Percentiles rank a stretch among this genome's conserved stretches.
These are phyloP conservation scores for Phlyctochytrium arcticum DNA, from an alignment of 192 early-diverging fungal species.

Conservation along the genomic window DNA sequence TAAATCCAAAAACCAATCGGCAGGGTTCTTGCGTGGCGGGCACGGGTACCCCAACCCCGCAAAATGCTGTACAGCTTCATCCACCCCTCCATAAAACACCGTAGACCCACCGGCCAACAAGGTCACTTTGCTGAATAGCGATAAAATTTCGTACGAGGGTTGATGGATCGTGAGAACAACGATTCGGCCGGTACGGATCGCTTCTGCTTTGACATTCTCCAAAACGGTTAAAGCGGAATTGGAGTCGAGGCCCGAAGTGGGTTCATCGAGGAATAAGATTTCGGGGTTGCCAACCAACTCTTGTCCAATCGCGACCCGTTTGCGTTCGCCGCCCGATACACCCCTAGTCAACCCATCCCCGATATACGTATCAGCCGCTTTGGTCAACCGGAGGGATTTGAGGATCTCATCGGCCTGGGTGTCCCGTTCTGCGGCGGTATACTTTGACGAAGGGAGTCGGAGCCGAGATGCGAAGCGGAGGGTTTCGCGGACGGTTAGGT, in stretches of 20 bases:
- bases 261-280: slow-evolving; percentile 85
- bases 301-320: slow-evolving; percentile 69
- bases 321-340: slow-evolving; percentile 64
- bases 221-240: slow-evolving; percentile 63
- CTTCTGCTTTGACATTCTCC: slow-evolving; percentile 59
- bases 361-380: slow-evolving; percentile 39
- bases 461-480: slow-evolving; percentile 35
- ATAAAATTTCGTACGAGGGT: slow-evolving; percentile 73
- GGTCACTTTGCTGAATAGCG: slow-evolving; percentile 73
- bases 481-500: slow-evolving; percentile 40
- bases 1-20: slow-evolving; percentile 46
- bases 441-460: slow-evolving; percentile 23
- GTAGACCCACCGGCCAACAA: slow-evolving; percentile 42
- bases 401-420: slow-evolving; percentile 30
- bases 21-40: slow-evolving; percentile 41
- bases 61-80: slow-evolving; percentile 34
- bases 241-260: slow-evolving; percentile 66
- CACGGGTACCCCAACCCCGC: slow-evolving; percentile 27
- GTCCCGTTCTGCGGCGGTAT: slow-evolving; percentile 18
- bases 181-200: slow-evolving; percentile 55
- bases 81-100: background rate
- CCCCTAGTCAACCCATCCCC: slow-evolving; percentile 55
- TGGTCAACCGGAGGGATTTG: slow-evolving; percentile 30
- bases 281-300: slow-evolving; percentile 81
- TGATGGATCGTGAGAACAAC: slow-evolving; percentile 85